Percentiles rank a stretch among this genome's conserved stretches.
These are phyloP conservation scores for Penicillium angulare DNA, from an alignment of 495 filamentous ascomycete genomes.

Conservation along the genomic window DNA sequence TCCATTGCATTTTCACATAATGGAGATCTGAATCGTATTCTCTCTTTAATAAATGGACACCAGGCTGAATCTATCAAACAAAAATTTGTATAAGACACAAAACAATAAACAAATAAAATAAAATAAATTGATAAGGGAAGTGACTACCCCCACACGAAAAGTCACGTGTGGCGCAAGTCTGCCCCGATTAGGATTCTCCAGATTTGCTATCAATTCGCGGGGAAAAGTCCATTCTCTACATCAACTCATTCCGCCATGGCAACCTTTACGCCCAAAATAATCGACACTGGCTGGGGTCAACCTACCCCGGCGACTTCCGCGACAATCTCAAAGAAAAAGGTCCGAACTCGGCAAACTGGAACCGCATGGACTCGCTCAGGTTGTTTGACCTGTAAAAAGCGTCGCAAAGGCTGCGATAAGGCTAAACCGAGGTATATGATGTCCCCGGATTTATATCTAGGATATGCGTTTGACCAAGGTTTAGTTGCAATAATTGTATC, in stretches of 20 bases:
- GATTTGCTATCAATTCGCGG: conserved; percentile 23
- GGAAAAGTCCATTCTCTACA: conserved; percentile 3
- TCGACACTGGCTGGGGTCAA: conserved; percentile 11
- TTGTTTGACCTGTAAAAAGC: conserved; percentile 44
- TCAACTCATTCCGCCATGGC: conserved; percentile 10
- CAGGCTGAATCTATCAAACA: too few relatives aligned
- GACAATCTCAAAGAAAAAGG: conserved; percentile 14
- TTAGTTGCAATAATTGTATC: conserved; percentile 40
- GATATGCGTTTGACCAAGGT: not conserved
- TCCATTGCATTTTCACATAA: too few relatives aligned
- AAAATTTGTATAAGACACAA: too few relatives aligned
- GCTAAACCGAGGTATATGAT: conserved; percentile 35
- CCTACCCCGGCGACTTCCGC: conserved; percentile 5
- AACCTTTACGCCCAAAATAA: conserved; percentile 1
- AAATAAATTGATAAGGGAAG: too few relatives aligned
- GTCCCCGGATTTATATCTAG: not conserved
- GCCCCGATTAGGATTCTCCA: conserved; percentile 11
- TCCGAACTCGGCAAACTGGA: conserved; percentile 32
- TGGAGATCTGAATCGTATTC: too few relatives aligned
- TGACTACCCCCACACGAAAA: too few relatives aligned
- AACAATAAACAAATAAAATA: not conserved
- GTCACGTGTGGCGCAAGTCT: conserved; percentile 22
- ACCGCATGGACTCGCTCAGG: conserved; percentile 44
- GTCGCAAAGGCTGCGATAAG: conserved; percentile 47
- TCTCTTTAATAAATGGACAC: too few relatives aligned